These are phyloP conservation scores for Aegilops longissima DNA, from an alignment of 176 grass and related monocot species.

Conservation along the genomic window DNA sequence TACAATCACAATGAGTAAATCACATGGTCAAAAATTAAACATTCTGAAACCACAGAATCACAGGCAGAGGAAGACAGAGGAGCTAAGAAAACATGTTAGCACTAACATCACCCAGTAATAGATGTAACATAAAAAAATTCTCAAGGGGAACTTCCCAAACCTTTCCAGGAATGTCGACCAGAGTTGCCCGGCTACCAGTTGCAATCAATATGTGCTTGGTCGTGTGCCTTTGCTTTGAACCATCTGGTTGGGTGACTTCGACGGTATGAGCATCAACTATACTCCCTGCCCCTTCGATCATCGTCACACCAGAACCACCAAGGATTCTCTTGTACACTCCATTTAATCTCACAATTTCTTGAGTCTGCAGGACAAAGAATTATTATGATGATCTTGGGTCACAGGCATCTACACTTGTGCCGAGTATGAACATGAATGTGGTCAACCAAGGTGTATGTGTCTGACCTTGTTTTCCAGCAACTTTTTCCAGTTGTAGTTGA, in stretches of 20 bases:
- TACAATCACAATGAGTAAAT: background rate
- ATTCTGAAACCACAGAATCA: background rate
- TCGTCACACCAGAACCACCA: constrained; percentile 62
- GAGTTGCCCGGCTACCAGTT: constrained; percentile 74
- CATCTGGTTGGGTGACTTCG: constrained; percentile 64
- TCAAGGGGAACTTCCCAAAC: constrained; percentile 36
- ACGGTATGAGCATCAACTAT: constrained; percentile 73
- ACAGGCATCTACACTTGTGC: background rate
- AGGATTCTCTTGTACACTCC: constrained; percentile 77
- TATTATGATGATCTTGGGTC: background rate
- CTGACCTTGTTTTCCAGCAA: constrained; percentile 88
- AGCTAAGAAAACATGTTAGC: background rate
- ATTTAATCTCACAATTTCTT: constrained; percentile 85
- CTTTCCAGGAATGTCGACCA: constrained; percentile 84
- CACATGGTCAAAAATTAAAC: background rate
- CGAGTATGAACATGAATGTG: background rate
- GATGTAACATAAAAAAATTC: background rate
- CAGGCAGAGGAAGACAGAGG: background rate
- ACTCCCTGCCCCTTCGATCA: constrained; percentile 90
- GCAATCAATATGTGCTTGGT: constrained; percentile 82
- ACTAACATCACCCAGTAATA: background rate
- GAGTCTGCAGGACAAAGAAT: constrained; percentile 44
- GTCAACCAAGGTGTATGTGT: background rate
- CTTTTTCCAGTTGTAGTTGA: constrained; percentile 91
- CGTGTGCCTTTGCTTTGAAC: constrained; percentile 60